Base-by-base conservation (phyloP, 305 asterid genomes). In the Plantago lanceolata region DNA sequence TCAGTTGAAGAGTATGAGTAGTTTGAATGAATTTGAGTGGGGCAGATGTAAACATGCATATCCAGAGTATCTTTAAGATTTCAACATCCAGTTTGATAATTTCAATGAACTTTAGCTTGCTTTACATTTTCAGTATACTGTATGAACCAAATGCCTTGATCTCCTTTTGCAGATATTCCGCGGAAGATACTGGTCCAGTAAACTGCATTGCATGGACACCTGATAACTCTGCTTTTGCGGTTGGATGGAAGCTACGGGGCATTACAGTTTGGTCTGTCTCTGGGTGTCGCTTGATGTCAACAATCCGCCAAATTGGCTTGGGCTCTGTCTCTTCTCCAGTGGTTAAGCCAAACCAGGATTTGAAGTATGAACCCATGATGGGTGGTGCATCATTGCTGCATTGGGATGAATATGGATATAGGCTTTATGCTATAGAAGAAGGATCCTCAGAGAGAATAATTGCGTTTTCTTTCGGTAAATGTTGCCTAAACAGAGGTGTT, bases 221-320 rank as follows among this genome's bases (percentile, higher is more conserved):
- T 58, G 99, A 94, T 74, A 84, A 79, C 74, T 85, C 96, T 71
- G 95, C 95, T 67, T 94, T 94, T 76, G 95, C 99, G 66, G 95
- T 94, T 84, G 99, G 99, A 78, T 94, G 97, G 97, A 90, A 90
- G 81, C 80, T 88, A 76, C 86, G 97, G 75, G 99, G 97, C 51
- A 87, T 88, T 73, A 74, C 95, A 35, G 99, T 94, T 75, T 94
- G 99, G 99, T 94, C 99, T 61, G 90, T 94, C 64, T 94, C 99
- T 57, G 99, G 99, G 29, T 94, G 99, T 78, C 95, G 99, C 59
- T 86, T 94, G 86, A 94, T 86, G 99, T 88, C 96, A 72, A 88
- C 99, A 57, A 81, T 88, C 72, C 95, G 97, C 57, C 99, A 90
- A 75, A 88, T 90, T 79, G 90, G 97, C 74, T 69, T 88, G 84